Conservation (phyloP, 2,329 filamentous ascomycete genomes). For the Chaetomiaceae sp. region DNA sequence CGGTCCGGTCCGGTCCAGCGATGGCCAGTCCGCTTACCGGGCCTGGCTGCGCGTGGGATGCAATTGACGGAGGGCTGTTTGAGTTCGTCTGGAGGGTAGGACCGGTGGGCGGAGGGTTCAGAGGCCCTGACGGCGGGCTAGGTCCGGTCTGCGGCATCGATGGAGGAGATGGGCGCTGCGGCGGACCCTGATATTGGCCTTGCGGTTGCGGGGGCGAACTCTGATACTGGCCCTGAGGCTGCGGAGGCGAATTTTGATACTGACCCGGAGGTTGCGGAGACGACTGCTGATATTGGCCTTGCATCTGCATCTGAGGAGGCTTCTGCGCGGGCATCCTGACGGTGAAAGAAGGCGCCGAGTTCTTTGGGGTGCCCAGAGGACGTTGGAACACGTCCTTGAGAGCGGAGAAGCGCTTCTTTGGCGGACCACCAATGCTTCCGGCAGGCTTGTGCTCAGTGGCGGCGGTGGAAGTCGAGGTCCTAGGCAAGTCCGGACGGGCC, state of each 20-base stretch:
- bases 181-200: too few species aligned
- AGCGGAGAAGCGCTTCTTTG: conserved; percentile 43
- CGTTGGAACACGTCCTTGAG: conserved; percentile 29
- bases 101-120: not conserved
- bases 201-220: not conserved
- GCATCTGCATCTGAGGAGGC: not conserved
- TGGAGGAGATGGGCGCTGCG: too few species aligned
- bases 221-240: not conserved
- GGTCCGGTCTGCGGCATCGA: not conserved
- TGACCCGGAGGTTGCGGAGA: not conserved
- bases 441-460: conserved; percentile 12
- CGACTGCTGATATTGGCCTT: not conserved
- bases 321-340: conserved; percentile 12
- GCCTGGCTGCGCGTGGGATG: conserved; percentile 1
- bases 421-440: conserved; percentile 15
- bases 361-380: conserved; percentile 18
- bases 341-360: conserved; percentile 17
- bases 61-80: not conserved
- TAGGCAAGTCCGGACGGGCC: conserved; percentile 19
- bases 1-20: conserved; percentile 3
- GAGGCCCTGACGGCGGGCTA: not conserved
- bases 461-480: conserved; percentile 27
- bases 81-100: not conserved
- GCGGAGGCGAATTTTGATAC: too few species aligned
- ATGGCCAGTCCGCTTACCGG: not conserved